A percentile compares a stretch with the other conserved stretches of the same genome.
These are phyloP conservation scores for Phytopythium delawarense DNA, from an alignment of 352 stramenopile species.

Conservation along the genomic window DNA sequence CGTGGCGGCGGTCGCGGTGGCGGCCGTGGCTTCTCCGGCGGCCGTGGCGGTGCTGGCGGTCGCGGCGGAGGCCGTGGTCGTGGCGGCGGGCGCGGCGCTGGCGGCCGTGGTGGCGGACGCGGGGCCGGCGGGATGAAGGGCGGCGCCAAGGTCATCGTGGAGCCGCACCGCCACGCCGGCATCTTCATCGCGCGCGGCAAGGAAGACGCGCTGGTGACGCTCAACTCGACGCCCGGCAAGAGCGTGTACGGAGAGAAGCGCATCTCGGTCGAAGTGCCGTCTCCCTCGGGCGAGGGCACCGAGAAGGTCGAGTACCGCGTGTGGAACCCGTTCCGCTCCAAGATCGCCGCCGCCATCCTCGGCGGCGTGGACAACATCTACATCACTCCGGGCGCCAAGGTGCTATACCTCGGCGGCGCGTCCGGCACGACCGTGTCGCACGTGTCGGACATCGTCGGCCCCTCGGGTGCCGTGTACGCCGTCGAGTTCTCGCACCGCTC, in stretches of 20 bases:
- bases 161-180: conserved; percentile 97
- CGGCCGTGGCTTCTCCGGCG: conserved; percentile 33
- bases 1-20: conserved; percentile 37
- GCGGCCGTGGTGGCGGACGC: conserved; percentile 60
- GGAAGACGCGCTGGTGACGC: conserved; percentile 98
- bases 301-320: conserved; percentile 99
- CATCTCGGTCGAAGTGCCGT: conserved; percentile 96
- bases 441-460: conserved; percentile 99
- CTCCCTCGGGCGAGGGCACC: conserved; percentile 82
- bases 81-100: conserved; percentile 39
- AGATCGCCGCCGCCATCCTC: conserved; percentile 98
- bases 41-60: conserved; percentile 39
- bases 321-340: conserved; percentile 99
- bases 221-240: conserved; percentile 98
- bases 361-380: conserved; percentile 98
- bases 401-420: conserved; percentile 98
- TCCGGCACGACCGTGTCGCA: conserved; percentile 99
- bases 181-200: conserved; percentile 99
- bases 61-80: conserved; percentile 36
- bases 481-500: conserved; percentile 99
- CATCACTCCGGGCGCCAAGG: conserved; percentile 97
- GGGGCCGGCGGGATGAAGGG: conserved; percentile 91
- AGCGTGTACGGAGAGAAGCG: conserved; percentile 99
- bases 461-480: conserved; percentile 96
- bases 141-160: conserved; percentile 95